phyloP scores from a whole-genome alignment of 2,329 filamentous ascomycete genomes.

The Fusarium mundagurra region DNA sequence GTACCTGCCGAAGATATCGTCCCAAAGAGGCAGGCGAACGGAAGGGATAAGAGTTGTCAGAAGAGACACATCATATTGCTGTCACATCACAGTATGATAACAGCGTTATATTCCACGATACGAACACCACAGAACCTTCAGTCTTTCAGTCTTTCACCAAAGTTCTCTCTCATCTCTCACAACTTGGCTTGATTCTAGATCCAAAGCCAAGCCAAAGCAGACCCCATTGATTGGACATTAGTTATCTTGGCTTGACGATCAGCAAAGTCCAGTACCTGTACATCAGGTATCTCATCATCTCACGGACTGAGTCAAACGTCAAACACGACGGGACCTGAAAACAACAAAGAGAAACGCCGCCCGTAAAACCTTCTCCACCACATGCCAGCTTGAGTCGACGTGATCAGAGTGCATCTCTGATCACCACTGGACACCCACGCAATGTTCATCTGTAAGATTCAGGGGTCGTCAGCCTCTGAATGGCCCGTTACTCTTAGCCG shows the following conservation, averaged over 20 bases:
- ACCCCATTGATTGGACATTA: slow-evolving; percentile 2
- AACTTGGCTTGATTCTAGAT: slow-evolving; percentile 9
- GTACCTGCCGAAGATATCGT: slow-evolving; percentile 5
- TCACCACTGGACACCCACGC: slow-evolving; percentile 19
- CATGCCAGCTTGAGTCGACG: not conserved
- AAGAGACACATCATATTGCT: slow-evolving; percentile 5
- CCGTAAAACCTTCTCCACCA: slow-evolving; percentile 6
- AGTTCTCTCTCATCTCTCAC: slow-evolving; percentile 13
- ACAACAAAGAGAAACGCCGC: slow-evolving; percentile 6
- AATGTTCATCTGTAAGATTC: slow-evolving; percentile 28
- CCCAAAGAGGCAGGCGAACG: slow-evolving; percentile 24
- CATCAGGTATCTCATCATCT: slow-evolving; percentile 24
- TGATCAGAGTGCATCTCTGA: slow-evolving; percentile 20
- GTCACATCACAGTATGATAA: not conserved
- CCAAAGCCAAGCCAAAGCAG: not conserved
- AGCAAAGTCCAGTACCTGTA: slow-evolving; percentile 18
- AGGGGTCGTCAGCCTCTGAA: slow-evolving; percentile 28
- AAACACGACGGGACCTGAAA: not conserved
- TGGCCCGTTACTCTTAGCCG: slow-evolving; percentile 29
- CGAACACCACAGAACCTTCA: not conserved
- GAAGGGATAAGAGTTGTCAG: not conserved
- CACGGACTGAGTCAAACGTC: slow-evolving; percentile 3
- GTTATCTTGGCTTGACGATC: slow-evolving; percentile 23
- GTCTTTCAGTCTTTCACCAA: not conserved
- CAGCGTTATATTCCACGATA: slow-evolving; percentile 10